Base-by-base conservation (phyloP, 352 stramenopile species). In the Phytophthora uliginosa region DNA sequence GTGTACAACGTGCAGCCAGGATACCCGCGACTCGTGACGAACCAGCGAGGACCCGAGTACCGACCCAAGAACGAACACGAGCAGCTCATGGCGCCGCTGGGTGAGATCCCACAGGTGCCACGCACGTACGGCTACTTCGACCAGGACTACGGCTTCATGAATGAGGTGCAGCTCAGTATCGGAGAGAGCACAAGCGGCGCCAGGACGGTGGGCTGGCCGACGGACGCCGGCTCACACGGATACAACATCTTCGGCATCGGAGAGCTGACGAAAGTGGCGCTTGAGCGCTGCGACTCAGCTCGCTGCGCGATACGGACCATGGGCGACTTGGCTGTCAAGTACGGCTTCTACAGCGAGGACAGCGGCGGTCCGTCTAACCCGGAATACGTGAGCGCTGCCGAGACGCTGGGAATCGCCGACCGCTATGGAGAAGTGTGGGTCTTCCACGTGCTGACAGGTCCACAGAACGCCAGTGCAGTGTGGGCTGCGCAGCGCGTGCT, bases 91-190 rank as follows among this genome's bases (percentile, higher is more conserved):
- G 76, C 73, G 55, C 88, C 95, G 7, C 76, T 98, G 47, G 92
- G 93, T 10, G 88, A 86, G 62, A 95, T 98, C 56, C 89, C 91
- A 8, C 88, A 99, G 75, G 86, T 98, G 9, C 34, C 64, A 20
- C 87, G 97, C 71, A 99, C 97, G 15, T 98, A 94, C 79, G 94
- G 88, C 7, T 98, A 98, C 81, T 94, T 98, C 36, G 96, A 99
- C 71, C 95, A 98, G 59, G 90, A 97, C 79, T 97, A 99, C 58
- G 95, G 91, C 48, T 95, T 98, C 68, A 98, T 99, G 79, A 99
- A 99, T 76, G 97, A 99, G 71, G 82, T 95, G 69, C 88, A 98
- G 74, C 83, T 99, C 36, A 97, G 83, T 50, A 99, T 99, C 40
- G 95, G 84, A 31, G 97, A 99, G 86, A 98, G 88, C 56, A 99